These are phyloP conservation scores for Rubroboletus pulcherrimus DNA, from an alignment of 768 basidiomycete species.

Conservation along the genomic window DNA sequence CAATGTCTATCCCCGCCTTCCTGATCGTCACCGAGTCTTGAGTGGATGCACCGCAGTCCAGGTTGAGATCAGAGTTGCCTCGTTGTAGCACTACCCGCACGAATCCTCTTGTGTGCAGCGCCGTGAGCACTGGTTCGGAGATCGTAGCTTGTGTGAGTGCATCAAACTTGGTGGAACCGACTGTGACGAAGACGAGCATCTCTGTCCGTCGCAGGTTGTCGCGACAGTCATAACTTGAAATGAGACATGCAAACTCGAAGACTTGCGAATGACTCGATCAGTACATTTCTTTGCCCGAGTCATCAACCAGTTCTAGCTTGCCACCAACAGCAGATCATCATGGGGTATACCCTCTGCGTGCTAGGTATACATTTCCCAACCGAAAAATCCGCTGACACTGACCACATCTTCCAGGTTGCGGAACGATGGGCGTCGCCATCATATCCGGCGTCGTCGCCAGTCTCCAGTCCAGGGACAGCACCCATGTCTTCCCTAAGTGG, in stretches of 20 bases:
- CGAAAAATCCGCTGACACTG: slow-evolving; percentile 9
- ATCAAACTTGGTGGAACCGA: slow-evolving; percentile 89
- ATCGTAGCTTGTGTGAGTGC: slow-evolving; percentile 60
- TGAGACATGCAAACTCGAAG: neutral
- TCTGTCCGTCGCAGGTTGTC: too few relatives aligned
- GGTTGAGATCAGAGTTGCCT: slow-evolving; percentile 57
- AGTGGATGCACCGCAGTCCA: slow-evolving; percentile 19
- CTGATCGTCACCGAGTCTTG: slow-evolving; percentile 12
- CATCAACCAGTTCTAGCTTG: neutral
- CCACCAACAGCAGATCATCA: slow-evolving; percentile 27
- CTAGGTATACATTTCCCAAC: slow-evolving; percentile 47
- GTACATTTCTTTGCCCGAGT: neutral
- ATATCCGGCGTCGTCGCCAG: slow-evolving; percentile 89
- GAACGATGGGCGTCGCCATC: slow-evolving; percentile 97
- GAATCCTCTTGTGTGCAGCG: slow-evolving; percentile 55
- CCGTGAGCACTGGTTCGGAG: slow-evolving; percentile 52
- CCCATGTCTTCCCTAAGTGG: slow-evolving; percentile 46
- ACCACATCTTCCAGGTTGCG: slow-evolving; percentile 65
- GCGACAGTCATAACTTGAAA: neutral
- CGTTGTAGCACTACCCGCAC: slow-evolving; percentile 67
- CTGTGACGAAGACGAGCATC: slow-evolving; percentile 66
- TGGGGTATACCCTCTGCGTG: slow-evolving; percentile 93
- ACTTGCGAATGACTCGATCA: slow-evolving; percentile 8
- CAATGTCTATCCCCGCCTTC: slow-evolving; percentile 48
- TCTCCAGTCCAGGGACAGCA: slow-evolving; percentile 50